These are phyloP conservation scores for Eucalyptus cladocalyx DNA, from an alignment of 345 rosid species.

Conservation along the genomic window DNA sequence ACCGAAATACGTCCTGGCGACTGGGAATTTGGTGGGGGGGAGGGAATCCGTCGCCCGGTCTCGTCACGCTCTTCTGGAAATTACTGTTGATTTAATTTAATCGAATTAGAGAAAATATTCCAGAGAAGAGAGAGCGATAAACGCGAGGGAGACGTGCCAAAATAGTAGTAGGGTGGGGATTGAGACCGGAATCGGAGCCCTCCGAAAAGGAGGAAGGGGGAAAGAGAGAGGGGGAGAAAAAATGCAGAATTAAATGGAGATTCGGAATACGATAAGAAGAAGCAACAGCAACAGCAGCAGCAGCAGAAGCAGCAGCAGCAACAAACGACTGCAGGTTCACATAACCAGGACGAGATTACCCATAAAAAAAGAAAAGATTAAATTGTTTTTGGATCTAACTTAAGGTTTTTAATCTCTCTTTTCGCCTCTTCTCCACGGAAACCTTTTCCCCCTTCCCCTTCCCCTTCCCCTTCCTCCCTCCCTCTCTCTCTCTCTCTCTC, in stretches of 20 bases:
- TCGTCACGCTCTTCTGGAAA: not conserved
- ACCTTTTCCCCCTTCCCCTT: not conserved
- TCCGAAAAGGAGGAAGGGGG: not conserved
- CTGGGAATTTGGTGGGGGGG: not conserved
- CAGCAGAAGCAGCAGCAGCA: not conserved
- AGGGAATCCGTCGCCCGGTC: not conserved
- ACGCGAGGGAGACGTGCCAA: not conserved
- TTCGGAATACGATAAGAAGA: not conserved
- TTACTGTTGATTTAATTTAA: not conserved
- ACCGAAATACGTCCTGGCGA: not conserved
- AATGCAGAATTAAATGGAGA: not conserved
- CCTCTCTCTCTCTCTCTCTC: not conserved
- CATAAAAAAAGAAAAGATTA: not conserved
- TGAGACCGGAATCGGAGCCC: not conserved
- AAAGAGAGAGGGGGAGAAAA: not conserved
- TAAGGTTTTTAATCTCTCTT: not conserved
- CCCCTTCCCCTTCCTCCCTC: rapidly evolving
- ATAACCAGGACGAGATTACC: not conserved
- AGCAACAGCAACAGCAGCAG: not conserved
- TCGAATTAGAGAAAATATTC: not conserved
- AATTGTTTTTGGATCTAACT: not conserved
- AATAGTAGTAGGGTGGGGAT: not conserved
- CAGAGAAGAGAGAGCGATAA: not conserved
- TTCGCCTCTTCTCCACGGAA: not conserved
- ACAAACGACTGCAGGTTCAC: not conserved